Conservation (phyloP, 306 rosid genomes). For the Gillenia trifoliata region DNA sequence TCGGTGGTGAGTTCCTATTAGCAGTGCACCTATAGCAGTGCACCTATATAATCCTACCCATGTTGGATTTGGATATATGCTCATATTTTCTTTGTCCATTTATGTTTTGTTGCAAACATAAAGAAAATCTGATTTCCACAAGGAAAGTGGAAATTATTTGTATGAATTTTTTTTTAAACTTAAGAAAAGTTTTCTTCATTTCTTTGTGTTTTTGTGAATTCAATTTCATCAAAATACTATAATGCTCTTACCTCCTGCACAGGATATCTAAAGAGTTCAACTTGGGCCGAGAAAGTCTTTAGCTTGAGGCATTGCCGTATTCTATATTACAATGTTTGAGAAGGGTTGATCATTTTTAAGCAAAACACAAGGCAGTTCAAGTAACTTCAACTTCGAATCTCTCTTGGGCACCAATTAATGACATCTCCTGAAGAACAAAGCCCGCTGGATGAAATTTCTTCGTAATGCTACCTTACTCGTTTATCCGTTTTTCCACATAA, state of each 20-base stretch:
- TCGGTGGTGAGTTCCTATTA: constrained; percentile 54
- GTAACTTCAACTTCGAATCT: constrained; percentile 48
- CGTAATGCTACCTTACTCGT: too few species aligned
- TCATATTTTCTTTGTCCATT: background rate
- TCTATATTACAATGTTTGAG: constrained; percentile 50
- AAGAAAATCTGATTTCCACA: background rate
- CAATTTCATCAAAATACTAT: background rate
- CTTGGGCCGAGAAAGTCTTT: constrained; percentile 57
- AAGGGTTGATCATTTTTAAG: constrained; percentile 41
- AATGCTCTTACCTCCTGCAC: background rate
- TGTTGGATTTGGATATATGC: too few species aligned
- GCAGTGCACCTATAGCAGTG: too few species aligned
- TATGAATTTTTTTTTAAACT: too few species aligned
- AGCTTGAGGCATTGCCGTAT: constrained; percentile 72
- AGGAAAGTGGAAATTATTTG: background rate
- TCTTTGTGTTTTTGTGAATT: background rate
- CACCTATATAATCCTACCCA: too few species aligned
- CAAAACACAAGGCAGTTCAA: constrained; percentile 31
- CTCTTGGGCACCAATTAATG: constrained; percentile 41
- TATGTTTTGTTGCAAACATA: too few species aligned
- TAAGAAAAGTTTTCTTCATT: background rate
- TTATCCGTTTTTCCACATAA: too few species aligned
- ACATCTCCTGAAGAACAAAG: too few species aligned
- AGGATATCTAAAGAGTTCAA: constrained; percentile 69
- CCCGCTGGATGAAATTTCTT: too few species aligned